These are phyloP conservation scores for Polyplosphaeria fusca DNA, from an alignment of 495 filamentous ascomycete genomes.

Conservation along the genomic window DNA sequence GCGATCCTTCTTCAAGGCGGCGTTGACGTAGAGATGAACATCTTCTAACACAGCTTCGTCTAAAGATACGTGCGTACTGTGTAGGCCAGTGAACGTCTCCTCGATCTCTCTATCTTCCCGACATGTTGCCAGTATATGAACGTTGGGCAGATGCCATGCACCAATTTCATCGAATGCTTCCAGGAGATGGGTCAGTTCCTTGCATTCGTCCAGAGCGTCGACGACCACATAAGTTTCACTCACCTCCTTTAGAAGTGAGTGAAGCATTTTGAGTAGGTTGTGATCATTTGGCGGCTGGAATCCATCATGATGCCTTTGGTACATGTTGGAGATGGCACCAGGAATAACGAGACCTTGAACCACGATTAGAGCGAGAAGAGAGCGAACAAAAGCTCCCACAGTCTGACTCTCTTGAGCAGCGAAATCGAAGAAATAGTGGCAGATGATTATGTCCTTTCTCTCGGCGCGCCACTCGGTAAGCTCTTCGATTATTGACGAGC, in stretches of 20 bases:
- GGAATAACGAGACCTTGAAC: not conserved
- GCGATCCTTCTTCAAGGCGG: not conserved
- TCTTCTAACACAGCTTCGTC: not conserved
- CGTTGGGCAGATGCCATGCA: not conserved
- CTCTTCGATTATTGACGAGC: conserved; percentile 10
- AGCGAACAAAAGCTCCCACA: not conserved
- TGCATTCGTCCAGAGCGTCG: conserved; percentile 16
- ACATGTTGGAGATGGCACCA: not conserved
- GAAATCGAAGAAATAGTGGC: conserved; percentile 17
- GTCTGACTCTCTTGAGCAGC: not conserved
- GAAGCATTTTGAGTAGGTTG: not conserved
- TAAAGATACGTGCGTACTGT: not conserved
- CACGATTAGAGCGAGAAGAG: conserved; percentile 3
- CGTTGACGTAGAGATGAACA: conserved; percentile 2
- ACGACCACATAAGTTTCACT: not conserved
- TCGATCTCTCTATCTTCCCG: conserved; percentile 9
- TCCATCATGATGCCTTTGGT: not conserved
- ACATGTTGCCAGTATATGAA: conserved; percentile 7
- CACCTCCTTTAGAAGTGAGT: not conserved
- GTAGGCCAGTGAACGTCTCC: not conserved
- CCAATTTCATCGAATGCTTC: not conserved
- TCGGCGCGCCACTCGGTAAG: not conserved
- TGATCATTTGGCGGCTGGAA: conserved; percentile 4
- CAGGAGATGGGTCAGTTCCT: not conserved
- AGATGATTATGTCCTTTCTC: not conserved